Evolutionary conservation across 306 rosid genomes (phyloP).

Genomic region (Malus sylvestris): DNA sequence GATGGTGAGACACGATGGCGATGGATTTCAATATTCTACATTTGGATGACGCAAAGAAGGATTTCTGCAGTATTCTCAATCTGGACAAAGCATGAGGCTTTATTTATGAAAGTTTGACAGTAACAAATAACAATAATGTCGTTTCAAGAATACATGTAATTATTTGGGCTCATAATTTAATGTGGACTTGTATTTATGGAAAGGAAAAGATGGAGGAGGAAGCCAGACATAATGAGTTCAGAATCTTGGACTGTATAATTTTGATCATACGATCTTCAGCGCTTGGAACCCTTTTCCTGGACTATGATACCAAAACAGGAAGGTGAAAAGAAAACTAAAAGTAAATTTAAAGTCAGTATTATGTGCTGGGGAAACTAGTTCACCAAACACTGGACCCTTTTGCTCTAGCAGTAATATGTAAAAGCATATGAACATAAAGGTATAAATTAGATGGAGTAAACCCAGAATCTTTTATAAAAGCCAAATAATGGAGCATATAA

Average conservation of each 20-base stretch:
- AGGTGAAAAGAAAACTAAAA: background rate
- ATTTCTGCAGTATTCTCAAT: background rate
- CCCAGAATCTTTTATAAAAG: slow-evolving; percentile 39
- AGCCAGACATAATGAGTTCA: background rate
- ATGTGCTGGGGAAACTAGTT: slow-evolving; percentile 44
- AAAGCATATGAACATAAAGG: slow-evolving; percentile 33
- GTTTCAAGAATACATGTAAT: background rate
- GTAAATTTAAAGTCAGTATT: slow-evolving; percentile 12
- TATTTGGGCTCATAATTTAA: background rate
- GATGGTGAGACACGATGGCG: background rate
- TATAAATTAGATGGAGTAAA: slow-evolving; percentile 10
- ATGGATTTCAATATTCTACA: background rate
- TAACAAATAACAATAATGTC: background rate
- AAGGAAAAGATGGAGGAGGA: no score
- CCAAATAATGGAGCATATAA: slow-evolving; percentile 9
- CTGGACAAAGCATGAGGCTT: background rate
- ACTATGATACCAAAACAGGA: slow-evolving; percentile 19
- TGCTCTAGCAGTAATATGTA: background rate
- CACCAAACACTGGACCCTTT: slow-evolving; percentile 27
- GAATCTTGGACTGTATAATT: background rate
- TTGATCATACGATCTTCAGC: slow-evolving; percentile 11
- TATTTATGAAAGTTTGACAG: background rate
- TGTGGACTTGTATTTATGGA: background rate
- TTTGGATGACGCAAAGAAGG: background rate
- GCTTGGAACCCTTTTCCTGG: slow-evolving; percentile 12